phyloP scores from a whole-genome alignment of 106 monocot species.

The Amphibolis antarctica region DNA sequence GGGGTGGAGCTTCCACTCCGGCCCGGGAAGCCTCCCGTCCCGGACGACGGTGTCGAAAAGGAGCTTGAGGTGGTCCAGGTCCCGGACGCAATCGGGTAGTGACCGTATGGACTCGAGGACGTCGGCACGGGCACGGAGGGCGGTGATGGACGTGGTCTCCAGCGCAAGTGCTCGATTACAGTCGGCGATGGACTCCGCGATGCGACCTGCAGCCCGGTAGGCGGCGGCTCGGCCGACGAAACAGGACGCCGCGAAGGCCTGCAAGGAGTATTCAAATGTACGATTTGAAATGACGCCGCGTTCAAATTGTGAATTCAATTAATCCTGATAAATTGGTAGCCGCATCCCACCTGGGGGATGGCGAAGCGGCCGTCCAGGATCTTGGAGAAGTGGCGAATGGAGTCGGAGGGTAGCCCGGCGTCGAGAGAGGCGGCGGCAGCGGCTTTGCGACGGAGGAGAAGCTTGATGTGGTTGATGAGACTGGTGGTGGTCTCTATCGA shows the following conservation, averaged over 20 bases:
- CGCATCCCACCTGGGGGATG: constrained; percentile 12
- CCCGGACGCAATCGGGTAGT: constrained; percentile 60
- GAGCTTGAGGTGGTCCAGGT: constrained; percentile 90
- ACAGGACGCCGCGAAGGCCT: constrained; percentile 59
- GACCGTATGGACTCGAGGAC: constrained; percentile 44
- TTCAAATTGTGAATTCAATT: too few relatives aligned
- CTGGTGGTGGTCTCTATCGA: constrained; percentile 33
- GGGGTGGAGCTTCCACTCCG: constrained; percentile 34
- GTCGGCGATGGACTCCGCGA: constrained; percentile 71
- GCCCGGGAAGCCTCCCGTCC: constrained; percentile 65
- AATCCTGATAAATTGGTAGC: too few relatives aligned
- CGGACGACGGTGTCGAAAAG: constrained; percentile 69
- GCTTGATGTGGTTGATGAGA: constrained; percentile 68
- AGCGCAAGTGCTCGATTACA: constrained; percentile 77
- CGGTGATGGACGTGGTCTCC: constrained; percentile 56
- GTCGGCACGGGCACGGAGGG: constrained; percentile 55
- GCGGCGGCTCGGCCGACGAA: constrained; percentile 71
- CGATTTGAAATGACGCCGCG: too few relatives aligned
- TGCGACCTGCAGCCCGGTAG: constrained; percentile 34
- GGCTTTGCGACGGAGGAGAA: constrained; percentile 79
- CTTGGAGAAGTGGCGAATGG: constrained; percentile 85
- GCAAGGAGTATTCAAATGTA: not conserved
- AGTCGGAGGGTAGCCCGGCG: constrained; percentile 55
- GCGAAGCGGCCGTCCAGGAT: constrained; percentile 58
- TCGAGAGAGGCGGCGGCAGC: constrained; percentile 76